Base-by-base conservation (phyloP, 2,329 filamentous ascomycete species). In the Pseudocercospora musae region DNA sequence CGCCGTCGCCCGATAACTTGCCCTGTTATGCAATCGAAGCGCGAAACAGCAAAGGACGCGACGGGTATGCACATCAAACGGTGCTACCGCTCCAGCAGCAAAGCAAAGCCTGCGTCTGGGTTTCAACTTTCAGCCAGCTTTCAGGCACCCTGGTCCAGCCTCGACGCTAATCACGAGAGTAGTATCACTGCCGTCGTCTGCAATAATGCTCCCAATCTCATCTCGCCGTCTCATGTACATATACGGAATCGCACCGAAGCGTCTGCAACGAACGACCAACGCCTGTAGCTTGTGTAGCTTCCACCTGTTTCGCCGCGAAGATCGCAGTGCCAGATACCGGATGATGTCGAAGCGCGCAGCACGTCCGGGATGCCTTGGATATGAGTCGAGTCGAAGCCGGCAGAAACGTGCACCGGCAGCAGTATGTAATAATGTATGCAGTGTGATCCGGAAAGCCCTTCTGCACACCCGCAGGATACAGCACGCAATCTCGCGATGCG, bases 41-140 rank as follows among this genome's bases (percentile, higher is more conserved):
- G 40, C 44, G 15, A 37, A 58, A 50, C 46, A 23, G n/a, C n/a
- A n/a, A n/a, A 27, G 46, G 46, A 50, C 18, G 13, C 23, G 23
- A 6, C 3, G 23, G 23, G 46, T 7, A 50, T 29, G n/a, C 52
- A 58, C 33, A 33, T 62, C 60, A 62, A 62, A 62, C 60, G 60
- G 33, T 33, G 18, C n/a, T n/a, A 49, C 58, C 33, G 60, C 56
- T 31, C 23, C 60, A 54, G 20, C 42, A 23, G 46, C 13, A 50
- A 50, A 50, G 13, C 27, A 23, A 52, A 52, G 25, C 48, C 48
- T 52, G 48, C 48, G 25, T 50, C n/a, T n/a, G n/a, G n/a, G n/a
- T n/a, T n/a, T n/a, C n/a, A n/a, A n/a, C n/a, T n/a, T n/a, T n/a
- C n/a, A n/a, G n/a, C n/a, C n/a, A n/a, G 5, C 29, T 54, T 40